phyloP scores from a whole-genome alignment of 2,329 filamentous ascomycete species.

The Cercospora citrullina region DNA sequence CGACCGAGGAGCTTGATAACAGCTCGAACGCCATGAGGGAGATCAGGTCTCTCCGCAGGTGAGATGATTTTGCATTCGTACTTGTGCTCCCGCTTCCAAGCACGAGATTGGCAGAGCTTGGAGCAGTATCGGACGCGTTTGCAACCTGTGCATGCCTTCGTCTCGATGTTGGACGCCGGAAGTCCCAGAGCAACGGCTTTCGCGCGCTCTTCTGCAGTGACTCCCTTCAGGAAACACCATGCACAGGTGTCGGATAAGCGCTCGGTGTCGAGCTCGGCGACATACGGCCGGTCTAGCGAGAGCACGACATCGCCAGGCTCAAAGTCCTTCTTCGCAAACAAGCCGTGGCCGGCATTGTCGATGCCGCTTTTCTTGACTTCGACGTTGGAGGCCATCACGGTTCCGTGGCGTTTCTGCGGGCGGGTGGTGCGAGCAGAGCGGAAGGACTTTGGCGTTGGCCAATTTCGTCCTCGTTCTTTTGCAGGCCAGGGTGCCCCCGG shows the following conservation, averaged over 20 bases:
- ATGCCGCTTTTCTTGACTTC: slow-evolving; percentile 30
- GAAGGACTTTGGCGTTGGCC: neutral
- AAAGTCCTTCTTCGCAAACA: slow-evolving; percentile 56
- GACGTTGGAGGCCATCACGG: slow-evolving; percentile 24
- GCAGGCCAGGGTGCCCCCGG: neutral
- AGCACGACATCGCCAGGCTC: slow-evolving; percentile 52
- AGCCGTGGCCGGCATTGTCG: slow-evolving; percentile 49
- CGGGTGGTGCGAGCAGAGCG: slow-evolving; percentile 3
- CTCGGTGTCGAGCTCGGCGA: slow-evolving; percentile 55
- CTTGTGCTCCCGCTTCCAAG: slow-evolving; percentile 62
- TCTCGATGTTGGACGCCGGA: slow-evolving; percentile 28
- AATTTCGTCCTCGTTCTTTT: slow-evolving; percentile 7
- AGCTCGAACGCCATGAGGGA: slow-evolving; percentile 59
- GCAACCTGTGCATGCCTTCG: slow-evolving; percentile 61
- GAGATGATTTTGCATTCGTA: slow-evolving; percentile 58
- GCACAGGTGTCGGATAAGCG: slow-evolving; percentile 58
- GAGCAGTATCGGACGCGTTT: slow-evolving; percentile 60
- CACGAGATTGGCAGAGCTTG: slow-evolving; percentile 59
- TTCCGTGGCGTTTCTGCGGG: slow-evolving; percentile 6
- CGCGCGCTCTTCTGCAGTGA: slow-evolving; percentile 20
- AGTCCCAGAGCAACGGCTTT: slow-evolving; percentile 41
- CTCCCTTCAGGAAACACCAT: slow-evolving; percentile 51
- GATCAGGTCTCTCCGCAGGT: slow-evolving; percentile 40
- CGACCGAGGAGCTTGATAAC: slow-evolving; percentile 53
- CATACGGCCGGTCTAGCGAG: slow-evolving; percentile 52